phyloP scores from a whole-genome alignment of 371 early-diverging fungal genomes.

The Chytridiales sp. region DNA sequence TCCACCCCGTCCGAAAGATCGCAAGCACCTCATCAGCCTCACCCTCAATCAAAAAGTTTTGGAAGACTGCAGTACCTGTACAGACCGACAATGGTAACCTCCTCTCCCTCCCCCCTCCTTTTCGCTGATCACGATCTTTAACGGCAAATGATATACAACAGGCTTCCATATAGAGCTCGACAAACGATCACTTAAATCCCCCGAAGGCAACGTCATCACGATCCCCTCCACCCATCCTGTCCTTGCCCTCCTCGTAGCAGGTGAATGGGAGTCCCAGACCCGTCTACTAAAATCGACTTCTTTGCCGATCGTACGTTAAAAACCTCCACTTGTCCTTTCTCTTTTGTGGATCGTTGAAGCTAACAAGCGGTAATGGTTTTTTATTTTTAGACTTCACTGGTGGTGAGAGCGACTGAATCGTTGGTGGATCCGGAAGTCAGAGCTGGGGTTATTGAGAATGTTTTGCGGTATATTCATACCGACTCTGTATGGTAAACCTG shows the following conservation, averaged over 20 bases:
- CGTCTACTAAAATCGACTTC: constrained; percentile 76
- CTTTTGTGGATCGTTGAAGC: background rate
- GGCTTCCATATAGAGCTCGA: constrained; percentile 71
- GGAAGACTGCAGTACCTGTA: constrained; percentile 28
- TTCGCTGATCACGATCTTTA: background rate
- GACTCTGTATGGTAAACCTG: constrained; percentile 74
- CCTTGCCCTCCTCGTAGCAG: constrained; percentile 82
- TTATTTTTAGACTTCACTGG: constrained; percentile 71
- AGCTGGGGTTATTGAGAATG: constrained; percentile 66
- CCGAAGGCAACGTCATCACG: constrained; percentile 67
- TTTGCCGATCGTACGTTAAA: constrained; percentile 72
- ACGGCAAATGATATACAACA: constrained; percentile 34
- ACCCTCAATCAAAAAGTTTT: constrained; percentile 26
- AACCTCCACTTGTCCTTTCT: background rate
- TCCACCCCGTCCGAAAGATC: background rate
- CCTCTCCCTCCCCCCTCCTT: background rate
- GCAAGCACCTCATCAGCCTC: background rate
- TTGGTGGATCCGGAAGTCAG: constrained; percentile 56
- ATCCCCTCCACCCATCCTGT: constrained; percentile 58
- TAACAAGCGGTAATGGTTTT: background rate
- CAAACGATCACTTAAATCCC: constrained; percentile 78
- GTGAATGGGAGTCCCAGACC: constrained; percentile 91
- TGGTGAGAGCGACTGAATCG: constrained; percentile 78
- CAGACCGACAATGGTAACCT: constrained; percentile 24
- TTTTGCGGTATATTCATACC: constrained; percentile 80